Base-by-base conservation (phyloP, 176 grass and related monocot genomes). In the Carex pumila region DNA sequence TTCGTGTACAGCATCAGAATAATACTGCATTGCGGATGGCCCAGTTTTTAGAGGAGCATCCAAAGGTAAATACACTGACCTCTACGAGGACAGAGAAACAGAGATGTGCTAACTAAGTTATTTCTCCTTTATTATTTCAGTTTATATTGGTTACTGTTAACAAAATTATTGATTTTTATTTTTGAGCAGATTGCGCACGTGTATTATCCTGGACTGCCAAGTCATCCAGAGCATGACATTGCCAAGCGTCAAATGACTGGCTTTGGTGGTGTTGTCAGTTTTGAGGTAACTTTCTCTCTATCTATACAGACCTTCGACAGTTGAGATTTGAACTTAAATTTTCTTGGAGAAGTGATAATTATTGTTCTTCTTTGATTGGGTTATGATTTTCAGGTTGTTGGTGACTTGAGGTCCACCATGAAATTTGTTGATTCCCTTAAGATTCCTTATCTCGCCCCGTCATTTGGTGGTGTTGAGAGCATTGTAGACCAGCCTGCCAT, bases 231-330 rank as follows among this genome's bases (percentile, higher is more conserved):
- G 78, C 87, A 99, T 92, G 80, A 95, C 91, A 99, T 99, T 87
- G 96, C 96, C 84, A 99, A 99, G 77, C 86, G 84, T 67, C 96
- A 99, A 92, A 99, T 99, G 96, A 89, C 91, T 69, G 96, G 93
- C 87, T 99, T 95, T 95, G 96, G 96, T 82, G 96, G 96, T 88
- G 96, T 99, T n/a, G 91, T 99, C 57, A 99, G 96, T 89, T 99
- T 99, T 88, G 96, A 99, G 96, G 96, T 95, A 83, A 49, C 72
- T 43, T 63, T 74, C 31, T 53, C 76, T 66, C 12, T 83, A 17
- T 34, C 67, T 39, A 47, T 39, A 39, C 4, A 8, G 69, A 63
- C 10, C 32, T 22, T 17, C 67, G 8, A 10, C 59, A 71, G n/a
- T 49, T 19, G 2, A 49, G 32, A 61, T 81, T 41, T 81, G 12